Evolutionary conservation across 495 filamentous ascomycete genomes (phyloP).

Genomic region (Aspergillus cavernicola): DNA sequence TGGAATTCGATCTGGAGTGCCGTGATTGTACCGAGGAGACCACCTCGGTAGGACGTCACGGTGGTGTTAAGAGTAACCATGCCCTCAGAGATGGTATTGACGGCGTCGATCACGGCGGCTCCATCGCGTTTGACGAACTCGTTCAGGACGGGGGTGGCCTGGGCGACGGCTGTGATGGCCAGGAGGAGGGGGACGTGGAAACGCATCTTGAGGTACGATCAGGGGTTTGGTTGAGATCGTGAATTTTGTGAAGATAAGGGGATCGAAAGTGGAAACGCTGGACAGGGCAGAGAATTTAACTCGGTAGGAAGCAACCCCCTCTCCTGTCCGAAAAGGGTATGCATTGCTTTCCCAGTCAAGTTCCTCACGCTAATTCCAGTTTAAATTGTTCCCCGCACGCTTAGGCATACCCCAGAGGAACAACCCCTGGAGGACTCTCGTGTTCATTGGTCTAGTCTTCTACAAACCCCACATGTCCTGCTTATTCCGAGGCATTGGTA

Average conservation of each 20-base stretch:
- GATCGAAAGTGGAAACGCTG: neutral
- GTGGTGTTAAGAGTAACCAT: slow-evolving; percentile 21
- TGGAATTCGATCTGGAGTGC: slow-evolving; percentile 22
- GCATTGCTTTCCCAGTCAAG: too few species aligned
- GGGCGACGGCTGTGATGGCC: neutral
- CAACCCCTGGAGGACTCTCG: neutral
- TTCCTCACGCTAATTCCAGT: neutral
- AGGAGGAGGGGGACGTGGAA: slow-evolving; percentile 11
- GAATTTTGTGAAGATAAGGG: neutral
- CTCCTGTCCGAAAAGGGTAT: too few species aligned
- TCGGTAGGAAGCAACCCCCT: neutral
- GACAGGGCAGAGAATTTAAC: neutral
- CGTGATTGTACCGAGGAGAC: slow-evolving; percentile 14
- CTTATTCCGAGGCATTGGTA: neutral
- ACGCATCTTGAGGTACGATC: slow-evolving; percentile 6
- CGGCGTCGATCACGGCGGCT: slow-evolving; percentile 17
- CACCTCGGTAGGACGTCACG: slow-evolving; percentile 21
- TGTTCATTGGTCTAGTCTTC: neutral
- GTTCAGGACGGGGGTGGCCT: slow-evolving; percentile 5
- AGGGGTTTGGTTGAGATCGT: neutral
- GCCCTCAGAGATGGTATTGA: slow-evolving; percentile 13
- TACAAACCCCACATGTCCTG: neutral
- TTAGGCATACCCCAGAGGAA: neutral
- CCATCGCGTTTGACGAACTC: slow-evolving; percentile 16
- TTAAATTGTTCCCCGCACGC: slow-evolving; percentile 1